Evolutionary conservation across 148 eudicot genomes (phyloP).

Genomic region (Vaccinium myrtillus): DNA sequence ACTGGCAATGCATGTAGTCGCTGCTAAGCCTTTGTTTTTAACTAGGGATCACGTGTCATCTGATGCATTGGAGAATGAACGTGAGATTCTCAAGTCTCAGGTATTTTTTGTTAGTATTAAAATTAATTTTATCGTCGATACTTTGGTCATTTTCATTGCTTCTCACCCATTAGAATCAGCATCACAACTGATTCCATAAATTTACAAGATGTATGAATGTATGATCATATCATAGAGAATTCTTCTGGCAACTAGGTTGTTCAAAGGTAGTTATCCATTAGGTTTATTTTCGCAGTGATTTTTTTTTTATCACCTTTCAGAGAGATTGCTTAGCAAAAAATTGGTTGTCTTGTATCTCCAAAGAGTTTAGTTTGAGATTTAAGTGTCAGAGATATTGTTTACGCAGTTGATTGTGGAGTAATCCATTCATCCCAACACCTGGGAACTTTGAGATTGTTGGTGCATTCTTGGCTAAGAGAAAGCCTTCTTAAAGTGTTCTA

Average conservation of each 20-base stretch:
- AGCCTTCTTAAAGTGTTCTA: neutral
- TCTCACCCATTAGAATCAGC: neutral
- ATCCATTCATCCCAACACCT: neutral
- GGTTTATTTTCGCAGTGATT: conserved; percentile 1
- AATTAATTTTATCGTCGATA: neutral
- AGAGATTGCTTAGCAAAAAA: neutral
- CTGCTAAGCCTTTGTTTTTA: conserved; percentile 79
- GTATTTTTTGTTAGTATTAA: conserved; percentile 33
- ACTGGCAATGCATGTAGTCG: conserved; percentile 96
- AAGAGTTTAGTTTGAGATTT: neutral
- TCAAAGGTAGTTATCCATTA: neutral
- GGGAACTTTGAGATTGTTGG: neutral
- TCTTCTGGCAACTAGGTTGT: neutral
- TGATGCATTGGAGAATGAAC: conserved; percentile 71
- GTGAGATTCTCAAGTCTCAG: conserved; percentile 92
- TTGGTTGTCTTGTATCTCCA: neutral
- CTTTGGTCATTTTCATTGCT: neutral
- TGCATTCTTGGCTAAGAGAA: neutral
- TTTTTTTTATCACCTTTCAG: neutral
- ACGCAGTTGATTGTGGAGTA: neutral
- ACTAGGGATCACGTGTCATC: conserved; percentile 80
- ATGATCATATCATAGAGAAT: neutral
- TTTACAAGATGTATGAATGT: neutral
- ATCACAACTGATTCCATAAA: neutral
- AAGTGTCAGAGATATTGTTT: neutral